Evolutionary conservation across 352 stramenopile species (phyloP), one percentile per base, ranked within the genome.

Genomic region (Phytophthora pinifolia): DNA sequence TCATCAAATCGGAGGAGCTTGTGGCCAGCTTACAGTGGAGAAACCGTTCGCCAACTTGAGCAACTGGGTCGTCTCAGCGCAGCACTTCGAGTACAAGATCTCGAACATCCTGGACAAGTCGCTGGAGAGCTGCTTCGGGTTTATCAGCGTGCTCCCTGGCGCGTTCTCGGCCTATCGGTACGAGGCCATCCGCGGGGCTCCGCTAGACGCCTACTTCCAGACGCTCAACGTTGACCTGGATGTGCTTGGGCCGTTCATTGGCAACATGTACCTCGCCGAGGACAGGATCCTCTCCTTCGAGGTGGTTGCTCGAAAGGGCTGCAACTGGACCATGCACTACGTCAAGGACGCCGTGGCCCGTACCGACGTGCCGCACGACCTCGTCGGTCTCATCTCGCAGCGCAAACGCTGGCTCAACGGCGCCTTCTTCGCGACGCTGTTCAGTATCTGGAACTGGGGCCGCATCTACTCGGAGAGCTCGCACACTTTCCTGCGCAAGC

Each of bases 51-150:
- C 76, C 33, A 86, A 93, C 56, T 55, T 95, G 61, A 89, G 76
- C 62, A 95, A 95, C 43, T 95, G 83, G 83, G 83, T 95, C 59
- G 67, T 96, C 13, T 89, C 80, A 15, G 86, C 86, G 8, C 86
- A 96, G 49, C 73, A 94, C 46, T 96, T 96, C 41, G 86, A 96
- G 74, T 96, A 96, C 80, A 94, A 94, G 55, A 92, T 94, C 39
- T 91, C 80, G 38, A 93, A 94, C 64, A 84, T 94, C 37, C 65
- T 96, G 1, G 86, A 96, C 74, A 94, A 94, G 63, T 84, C 80
- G 8, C 58, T 92, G 38, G 86, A 96, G 52, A 88, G 73, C 46
- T 94, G 82, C 61, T 94, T 94, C 56, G 86, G 86, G 9, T 94
- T 89, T 70, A 92, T 96, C 55, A 92, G 78, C 36, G 86, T 96